These are phyloP conservation scores for Huiozyma naganishii DNA, from an alignment of 805 yeast genomes.

Conservation along the genomic window DNA sequence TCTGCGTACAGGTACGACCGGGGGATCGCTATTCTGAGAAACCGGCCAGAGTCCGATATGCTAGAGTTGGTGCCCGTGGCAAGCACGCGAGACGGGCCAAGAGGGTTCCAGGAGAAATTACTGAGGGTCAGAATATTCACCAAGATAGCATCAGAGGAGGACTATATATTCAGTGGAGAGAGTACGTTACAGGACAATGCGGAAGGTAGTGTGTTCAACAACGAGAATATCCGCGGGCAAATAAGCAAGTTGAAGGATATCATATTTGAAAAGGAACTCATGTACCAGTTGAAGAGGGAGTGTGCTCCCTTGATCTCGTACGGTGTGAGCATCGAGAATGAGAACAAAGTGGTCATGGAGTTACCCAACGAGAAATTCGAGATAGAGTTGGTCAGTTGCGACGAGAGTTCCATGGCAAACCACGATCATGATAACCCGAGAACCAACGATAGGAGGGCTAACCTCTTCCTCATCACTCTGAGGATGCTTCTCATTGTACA, in stretches of 20 bases:
- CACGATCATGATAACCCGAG: slow-evolving; percentile 34
- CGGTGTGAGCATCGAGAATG: slow-evolving; percentile 54
- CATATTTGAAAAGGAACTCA: slow-evolving; percentile 82
- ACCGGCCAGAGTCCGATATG: slow-evolving; percentile 28
- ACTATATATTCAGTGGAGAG: slow-evolving; percentile 48
- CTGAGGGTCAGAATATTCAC: slow-evolving; percentile 51
- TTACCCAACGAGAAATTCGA: slow-evolving; percentile 58
- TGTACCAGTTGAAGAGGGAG: slow-evolving; percentile 67
- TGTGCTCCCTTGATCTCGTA: slow-evolving; percentile 58
- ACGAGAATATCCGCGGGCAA: slow-evolving; percentile 37
- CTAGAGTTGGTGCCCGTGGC: slow-evolving; percentile 33
- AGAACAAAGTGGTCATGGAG: slow-evolving; percentile 55
- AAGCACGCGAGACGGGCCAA: slow-evolving; percentile 2
- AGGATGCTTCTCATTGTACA: slow-evolving; percentile 28
- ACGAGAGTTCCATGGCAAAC: slow-evolving; percentile 27
- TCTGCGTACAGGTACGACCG: slow-evolving; percentile 55
- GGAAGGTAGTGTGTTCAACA: slow-evolving; percentile 11
- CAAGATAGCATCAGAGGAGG: slow-evolving; percentile 41
- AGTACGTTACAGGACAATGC: slow-evolving; percentile 22
- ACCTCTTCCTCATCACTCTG: slow-evolving; percentile 24
- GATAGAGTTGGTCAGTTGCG: slow-evolving; percentile 47
- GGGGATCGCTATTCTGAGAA: slow-evolving; percentile 65
- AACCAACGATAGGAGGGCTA: slow-evolving; percentile 31
- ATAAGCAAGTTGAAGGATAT: slow-evolving; percentile 60
- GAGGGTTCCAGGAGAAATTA: slow-evolving; percentile 30